phyloP scores from a whole-genome alignment of 169 alveolate genomes.

The Cryptosporidium parvum region DNA sequence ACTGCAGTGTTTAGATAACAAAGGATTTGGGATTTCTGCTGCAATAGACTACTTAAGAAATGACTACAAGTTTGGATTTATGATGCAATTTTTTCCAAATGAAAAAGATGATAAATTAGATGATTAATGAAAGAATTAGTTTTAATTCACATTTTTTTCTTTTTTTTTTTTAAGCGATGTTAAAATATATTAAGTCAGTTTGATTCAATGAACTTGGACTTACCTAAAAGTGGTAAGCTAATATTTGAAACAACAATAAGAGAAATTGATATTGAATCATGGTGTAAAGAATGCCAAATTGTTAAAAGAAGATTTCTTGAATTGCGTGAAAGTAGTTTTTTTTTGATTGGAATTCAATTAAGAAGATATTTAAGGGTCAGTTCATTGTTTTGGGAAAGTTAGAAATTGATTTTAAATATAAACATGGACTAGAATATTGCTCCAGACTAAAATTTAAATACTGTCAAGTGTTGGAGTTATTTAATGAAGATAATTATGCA shows the following conservation, averaged over 20 bases:
- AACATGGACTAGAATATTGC: background rate
- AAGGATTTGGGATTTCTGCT: slow-evolving; percentile 92
- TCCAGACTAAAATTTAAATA: background rate
- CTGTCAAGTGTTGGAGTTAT: background rate
- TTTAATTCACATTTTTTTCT: too few species aligned
- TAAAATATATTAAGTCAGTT: background rate
- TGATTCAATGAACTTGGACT: background rate
- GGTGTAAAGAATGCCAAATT: slow-evolving; percentile 85
- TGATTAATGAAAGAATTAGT: background rate
- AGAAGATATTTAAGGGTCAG: slow-evolving; percentile 6
- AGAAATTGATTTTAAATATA: background rate
- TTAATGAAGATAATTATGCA: background rate
- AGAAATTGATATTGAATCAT: slow-evolving; percentile 85
- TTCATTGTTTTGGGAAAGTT: slow-evolving; percentile 1
- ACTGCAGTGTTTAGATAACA: slow-evolving; percentile 88
- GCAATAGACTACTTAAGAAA: slow-evolving; percentile 88
- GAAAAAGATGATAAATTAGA: slow-evolving; percentile 40
- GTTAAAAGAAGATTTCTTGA: slow-evolving; percentile 84
- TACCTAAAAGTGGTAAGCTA: slow-evolving; percentile 84
- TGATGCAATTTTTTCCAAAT: slow-evolving; percentile 91
- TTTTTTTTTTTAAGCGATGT: background rate
- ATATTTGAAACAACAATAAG: slow-evolving; percentile 85
- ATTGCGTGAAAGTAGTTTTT: slow-evolving; percentile 79
- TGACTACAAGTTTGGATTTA: slow-evolving; percentile 90
- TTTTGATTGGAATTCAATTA: background rate